Percentiles rank a stretch among this genome's conserved stretches.
These are phyloP conservation scores for Limtongia smithiae DNA, from an alignment of 805 yeast genomes.

Conservation along the genomic window DNA sequence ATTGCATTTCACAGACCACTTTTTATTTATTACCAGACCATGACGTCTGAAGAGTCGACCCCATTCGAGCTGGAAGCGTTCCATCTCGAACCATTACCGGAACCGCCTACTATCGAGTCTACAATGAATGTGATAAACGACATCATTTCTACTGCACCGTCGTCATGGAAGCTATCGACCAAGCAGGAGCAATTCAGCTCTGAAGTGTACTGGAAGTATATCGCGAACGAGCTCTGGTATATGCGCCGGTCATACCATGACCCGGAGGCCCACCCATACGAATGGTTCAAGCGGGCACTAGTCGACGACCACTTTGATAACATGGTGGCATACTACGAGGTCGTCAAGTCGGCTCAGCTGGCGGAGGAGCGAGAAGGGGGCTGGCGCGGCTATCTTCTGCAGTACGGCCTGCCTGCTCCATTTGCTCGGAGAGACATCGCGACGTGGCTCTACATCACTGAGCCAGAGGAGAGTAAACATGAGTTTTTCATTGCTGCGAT, in stretches of 20 bases:
- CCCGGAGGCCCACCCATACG: slow-evolving; percentile 9
- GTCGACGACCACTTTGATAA: slow-evolving; percentile 19
- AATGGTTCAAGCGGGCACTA: slow-evolving; percentile 21
- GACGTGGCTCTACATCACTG: slow-evolving; percentile 13
- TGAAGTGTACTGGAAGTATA: slow-evolving; percentile 10
- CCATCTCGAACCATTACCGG: slow-evolving; percentile 10
- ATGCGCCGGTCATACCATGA: slow-evolving; percentile 15
- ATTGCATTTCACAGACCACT: too few species aligned
- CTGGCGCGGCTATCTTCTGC: slow-evolving; percentile 18
- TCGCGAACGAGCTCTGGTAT: slow-evolving; percentile 21
- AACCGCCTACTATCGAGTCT: slow-evolving; percentile 16
- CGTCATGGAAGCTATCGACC: slow-evolving; percentile 6
- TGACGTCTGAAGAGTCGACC: background rate
- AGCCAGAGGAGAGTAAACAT: slow-evolving; percentile 5
- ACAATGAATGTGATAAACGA: slow-evolving; percentile 7
- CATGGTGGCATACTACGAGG: slow-evolving; percentile 23
- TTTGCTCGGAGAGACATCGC: slow-evolving; percentile 24
- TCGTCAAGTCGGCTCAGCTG: slow-evolving; percentile 5
- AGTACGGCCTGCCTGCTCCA: slow-evolving; percentile 22
- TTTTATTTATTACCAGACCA: too few species aligned
- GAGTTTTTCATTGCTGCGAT: slow-evolving; percentile 18
- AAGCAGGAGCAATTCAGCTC: background rate
- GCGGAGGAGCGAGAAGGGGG: background rate
- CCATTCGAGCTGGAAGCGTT: slow-evolving; percentile 9
- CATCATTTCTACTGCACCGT: slow-evolving; percentile 8